Base-by-base conservation (phyloP, 2,329 filamentous ascomycete genomes). In the Trichoderma sp. region DNA sequence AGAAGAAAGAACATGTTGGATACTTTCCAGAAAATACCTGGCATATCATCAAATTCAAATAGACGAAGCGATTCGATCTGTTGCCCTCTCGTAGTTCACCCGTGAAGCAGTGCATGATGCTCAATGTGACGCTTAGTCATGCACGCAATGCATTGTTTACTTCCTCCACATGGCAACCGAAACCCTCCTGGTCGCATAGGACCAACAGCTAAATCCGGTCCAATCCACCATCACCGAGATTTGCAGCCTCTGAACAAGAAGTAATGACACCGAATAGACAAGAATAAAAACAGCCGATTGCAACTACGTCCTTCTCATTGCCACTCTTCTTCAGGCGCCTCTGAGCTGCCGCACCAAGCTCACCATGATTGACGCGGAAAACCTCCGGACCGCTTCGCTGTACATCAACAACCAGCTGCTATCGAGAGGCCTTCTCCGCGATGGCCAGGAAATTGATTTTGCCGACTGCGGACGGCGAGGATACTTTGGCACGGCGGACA, bases 361-460 rank as follows among this genome's bases (percentile, higher is more conserved):
- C 72, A 76, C 64, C 66, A 85, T 85, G 83, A 80, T 83, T 70
- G 85, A 87, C 73, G 78, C 80, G 60, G 85, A 88, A 48, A 89
- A 88, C 72, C 79, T 90, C 51, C 83, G 83, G 66, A 88, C 87
- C 71, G 88, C 88, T 15, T 90, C 88, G 75, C 80, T 87, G 76
- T 90, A 90, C 75, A 88, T 90, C 79, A 90, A 90, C 78, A 90
- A 90, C 73, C 87, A 90, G 73, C 81, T 90, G 50, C 80, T 90
- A 14, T 88, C 87, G 5, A 80, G 88, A 66, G 88, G 88, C 3
- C 79, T 90, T 10, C 76, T 90, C 26, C 82, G 85, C 70, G 86
- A 89, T 83, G 87, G 90, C 69, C 86, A 90, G 71, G 81, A 80
- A 48, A 91, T 99, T 77, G 89, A 97, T 76, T 99, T 99, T 76